Conservation (phyloP, 345 rosid genomes). For the Stellera chamaejasme region DNA sequence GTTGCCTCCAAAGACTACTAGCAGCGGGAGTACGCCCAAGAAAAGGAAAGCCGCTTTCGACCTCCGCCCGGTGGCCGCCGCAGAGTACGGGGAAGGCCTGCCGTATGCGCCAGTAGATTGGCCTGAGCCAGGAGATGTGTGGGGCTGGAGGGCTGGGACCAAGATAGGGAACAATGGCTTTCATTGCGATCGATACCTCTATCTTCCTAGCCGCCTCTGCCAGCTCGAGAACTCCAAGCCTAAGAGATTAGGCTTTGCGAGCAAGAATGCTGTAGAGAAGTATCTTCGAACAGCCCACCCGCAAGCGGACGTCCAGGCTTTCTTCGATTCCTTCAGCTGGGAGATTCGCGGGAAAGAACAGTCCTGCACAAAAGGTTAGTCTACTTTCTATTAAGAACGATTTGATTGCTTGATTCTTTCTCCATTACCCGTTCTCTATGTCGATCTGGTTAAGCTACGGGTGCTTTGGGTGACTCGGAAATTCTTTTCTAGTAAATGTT, state of each 20-base stretch:
- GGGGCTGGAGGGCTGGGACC: constrained; percentile 63
- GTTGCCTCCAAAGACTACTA: background rate
- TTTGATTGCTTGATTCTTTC: too few species aligned
- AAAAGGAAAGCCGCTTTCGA: constrained; percentile 15
- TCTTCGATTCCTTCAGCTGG: constrained; percentile 17
- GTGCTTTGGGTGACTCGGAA: too few species aligned
- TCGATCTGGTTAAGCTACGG: too few species aligned
- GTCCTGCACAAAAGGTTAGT: background rate
- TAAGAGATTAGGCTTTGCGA: constrained; percentile 9
- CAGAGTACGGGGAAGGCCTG: constrained; percentile 51
- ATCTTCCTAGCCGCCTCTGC: constrained; percentile 43
- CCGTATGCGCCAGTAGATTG: constrained; percentile 69
- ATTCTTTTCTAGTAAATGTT: background rate
- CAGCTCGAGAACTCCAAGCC: background rate
- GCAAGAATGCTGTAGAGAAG: constrained; percentile 14
- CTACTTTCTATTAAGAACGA: background rate
- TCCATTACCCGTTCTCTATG: too few species aligned
- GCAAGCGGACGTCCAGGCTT: constrained; percentile 5
- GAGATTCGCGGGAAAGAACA: constrained; percentile 8
- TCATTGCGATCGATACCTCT: constrained; percentile 55
- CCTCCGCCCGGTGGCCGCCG: constrained; percentile 32
- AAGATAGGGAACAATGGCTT: constrained; percentile 28
- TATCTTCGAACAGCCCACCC: background rate
- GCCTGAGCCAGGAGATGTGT: constrained; percentile 55
- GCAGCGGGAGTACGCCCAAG: constrained; percentile 12